A percentile compares a stretch with the other conserved stretches of the same genome.
phyloP scores from a whole-genome alignment of 1,284 basidiomycete species.

The Cryptococcus sp. region DNA sequence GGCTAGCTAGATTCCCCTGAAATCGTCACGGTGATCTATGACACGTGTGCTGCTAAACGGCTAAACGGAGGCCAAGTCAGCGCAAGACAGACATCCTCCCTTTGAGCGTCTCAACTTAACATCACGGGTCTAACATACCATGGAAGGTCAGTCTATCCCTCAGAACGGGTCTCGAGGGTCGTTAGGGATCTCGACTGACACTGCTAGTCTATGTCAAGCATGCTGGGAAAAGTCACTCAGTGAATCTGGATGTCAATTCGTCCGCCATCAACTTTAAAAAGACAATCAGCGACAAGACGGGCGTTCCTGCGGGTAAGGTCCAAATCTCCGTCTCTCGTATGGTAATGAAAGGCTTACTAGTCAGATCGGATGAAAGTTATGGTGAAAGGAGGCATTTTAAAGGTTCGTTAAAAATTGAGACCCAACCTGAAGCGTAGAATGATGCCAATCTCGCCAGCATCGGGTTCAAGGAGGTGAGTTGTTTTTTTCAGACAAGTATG shows the following conservation, averaged over 20 bases:
- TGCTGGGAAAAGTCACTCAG: conserved; percentile 66
- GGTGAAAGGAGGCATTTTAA: conserved; percentile 75
- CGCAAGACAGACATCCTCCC: too few relatives aligned
- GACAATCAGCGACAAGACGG: conserved; percentile 71
- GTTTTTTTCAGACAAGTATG: not conserved
- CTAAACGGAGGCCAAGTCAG: too few relatives aligned
- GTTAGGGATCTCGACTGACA: too few relatives aligned
- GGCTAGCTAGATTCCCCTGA: too few relatives aligned
- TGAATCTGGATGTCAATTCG: conserved; percentile 55
- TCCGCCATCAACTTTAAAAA: conserved; percentile 70
- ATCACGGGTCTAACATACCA: too few relatives aligned
- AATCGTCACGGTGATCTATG: too few relatives aligned
- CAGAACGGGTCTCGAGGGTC: too few relatives aligned
- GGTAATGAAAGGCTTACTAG: conserved; percentile 6
- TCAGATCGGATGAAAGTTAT: conserved; percentile 93
- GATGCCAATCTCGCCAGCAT: conserved; percentile 6
- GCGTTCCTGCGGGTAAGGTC: conserved; percentile 61
- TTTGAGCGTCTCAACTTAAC: too few relatives aligned
- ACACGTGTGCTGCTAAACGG: too few relatives aligned
- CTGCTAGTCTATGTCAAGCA: conserved; percentile 76
- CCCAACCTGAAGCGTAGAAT: conserved; percentile 7
- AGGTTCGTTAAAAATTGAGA: conserved; percentile 32
- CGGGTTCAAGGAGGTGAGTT: conserved; percentile 16
- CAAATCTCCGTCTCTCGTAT: too few relatives aligned
- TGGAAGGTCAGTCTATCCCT: too few relatives aligned